These are phyloP conservation scores for Pseudoturritis turrita DNA, from an alignment of 345 rosid genomes.

Conservation along the genomic window DNA sequence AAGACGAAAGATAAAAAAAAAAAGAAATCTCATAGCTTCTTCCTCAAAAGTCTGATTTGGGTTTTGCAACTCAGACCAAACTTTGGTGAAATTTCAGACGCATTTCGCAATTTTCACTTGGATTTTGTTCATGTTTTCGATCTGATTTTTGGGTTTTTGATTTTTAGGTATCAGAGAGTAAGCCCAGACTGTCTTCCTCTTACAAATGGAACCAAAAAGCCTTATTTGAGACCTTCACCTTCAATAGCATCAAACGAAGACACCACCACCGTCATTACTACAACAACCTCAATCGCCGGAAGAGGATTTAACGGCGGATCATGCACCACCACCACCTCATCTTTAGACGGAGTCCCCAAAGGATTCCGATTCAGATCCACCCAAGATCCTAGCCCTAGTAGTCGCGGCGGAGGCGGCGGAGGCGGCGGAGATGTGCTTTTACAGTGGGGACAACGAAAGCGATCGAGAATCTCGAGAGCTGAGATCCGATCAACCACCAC, in stretches of 20 bases:
- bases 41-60: background rate
- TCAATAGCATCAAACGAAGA: slow-evolving; percentile 27
- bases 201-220: slow-evolving; percentile 38
- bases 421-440: slow-evolving; percentile 57
- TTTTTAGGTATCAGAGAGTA: slow-evolving; percentile 57
- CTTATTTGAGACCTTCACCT: slow-evolving; percentile 36
- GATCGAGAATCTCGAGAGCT: slow-evolving; percentile 51
- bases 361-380: slow-evolving; percentile 31
- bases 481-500: slow-evolving; percentile 45
- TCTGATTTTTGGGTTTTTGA: background rate
- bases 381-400: slow-evolving; percentile 24
- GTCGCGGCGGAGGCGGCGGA: too few relatives aligned
- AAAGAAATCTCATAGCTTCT: background rate
- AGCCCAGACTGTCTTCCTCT: slow-evolving; percentile 51
- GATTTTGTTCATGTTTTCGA: background rate
- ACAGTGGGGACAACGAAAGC: slow-evolving; percentile 68
- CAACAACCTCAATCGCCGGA: slow-evolving; percentile 19
- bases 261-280: slow-evolving; percentile 8
- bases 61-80: too few relatives aligned
- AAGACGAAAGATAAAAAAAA: background rate
- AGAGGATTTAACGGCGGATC: slow-evolving; percentile 35
- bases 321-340: background rate
- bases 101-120: background rate
- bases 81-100: too few relatives aligned
- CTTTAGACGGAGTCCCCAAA: slow-evolving; percentile 22